Percentiles rank a stretch among this genome's conserved stretches.
phyloP scores from a whole-genome alignment of 495 filamentous ascomycete species.

The Neurospora intermedia region DNA sequence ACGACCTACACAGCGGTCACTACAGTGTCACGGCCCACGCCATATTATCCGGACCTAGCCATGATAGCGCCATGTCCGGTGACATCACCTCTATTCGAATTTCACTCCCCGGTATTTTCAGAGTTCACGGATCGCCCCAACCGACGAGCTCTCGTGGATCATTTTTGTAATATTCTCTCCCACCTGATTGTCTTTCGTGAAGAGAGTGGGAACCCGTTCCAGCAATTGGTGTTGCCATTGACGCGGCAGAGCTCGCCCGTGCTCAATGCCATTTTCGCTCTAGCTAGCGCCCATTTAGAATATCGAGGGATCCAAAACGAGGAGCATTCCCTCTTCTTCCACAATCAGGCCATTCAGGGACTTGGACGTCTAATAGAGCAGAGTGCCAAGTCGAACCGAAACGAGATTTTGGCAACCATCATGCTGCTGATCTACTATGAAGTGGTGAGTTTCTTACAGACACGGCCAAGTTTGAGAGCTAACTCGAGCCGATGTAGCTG shows the following conservation, averaged over 20 bases:
- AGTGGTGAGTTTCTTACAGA: constrained; percentile 34
- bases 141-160: constrained; percentile 45
- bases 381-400: constrained; percentile 36
- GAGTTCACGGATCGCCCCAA: constrained; percentile 46
- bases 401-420: constrained; percentile 49
- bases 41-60: constrained; percentile 26
- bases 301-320: constrained; percentile 43
- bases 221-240: constrained; percentile 49
- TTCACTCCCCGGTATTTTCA: constrained; percentile 39
- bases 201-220: constrained; percentile 51
- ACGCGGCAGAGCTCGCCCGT: constrained; percentile 41
- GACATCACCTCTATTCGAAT: constrained; percentile 38
- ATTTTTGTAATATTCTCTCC: constrained; percentile 53
- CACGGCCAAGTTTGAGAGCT: neutral
- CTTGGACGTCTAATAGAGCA: constrained; percentile 47
- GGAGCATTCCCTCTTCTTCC: constrained; percentile 49
- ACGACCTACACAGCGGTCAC: neutral
- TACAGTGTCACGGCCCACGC: constrained; percentile 14
- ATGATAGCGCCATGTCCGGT: constrained; percentile 39
- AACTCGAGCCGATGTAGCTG: constrained; percentile 28
- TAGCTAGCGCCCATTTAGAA: constrained; percentile 49
- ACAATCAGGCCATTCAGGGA: constrained; percentile 47
- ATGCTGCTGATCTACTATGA: constrained; percentile 56
- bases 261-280: constrained; percentile 47
- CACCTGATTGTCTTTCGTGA: constrained; percentile 55